Evolutionary conservation across 352 stramenopile genomes (phyloP).

Genomic region (Globisporangium spiculum): DNA sequence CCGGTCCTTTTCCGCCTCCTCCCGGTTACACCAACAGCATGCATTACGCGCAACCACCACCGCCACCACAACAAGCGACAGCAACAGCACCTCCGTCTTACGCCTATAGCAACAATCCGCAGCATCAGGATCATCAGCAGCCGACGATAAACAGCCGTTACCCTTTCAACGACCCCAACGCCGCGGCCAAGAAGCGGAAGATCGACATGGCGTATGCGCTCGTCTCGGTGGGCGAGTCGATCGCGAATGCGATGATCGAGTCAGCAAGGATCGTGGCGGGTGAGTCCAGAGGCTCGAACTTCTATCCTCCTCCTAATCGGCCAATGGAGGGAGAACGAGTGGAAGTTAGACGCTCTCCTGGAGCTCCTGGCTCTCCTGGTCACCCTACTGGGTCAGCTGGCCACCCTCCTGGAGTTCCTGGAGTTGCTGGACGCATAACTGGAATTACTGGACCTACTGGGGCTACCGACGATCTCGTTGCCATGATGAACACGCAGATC

Average conservation of each 20-base stretch:
- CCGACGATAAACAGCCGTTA: not conserved
- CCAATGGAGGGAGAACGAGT: not conserved
- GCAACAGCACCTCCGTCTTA: not conserved
- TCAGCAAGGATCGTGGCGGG: conserved; percentile 7
- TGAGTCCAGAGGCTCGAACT: not conserved
- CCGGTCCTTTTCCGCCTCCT: not conserved
- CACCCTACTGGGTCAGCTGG: no score
- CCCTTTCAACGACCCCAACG: not conserved
- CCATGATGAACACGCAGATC: conserved; percentile 4
- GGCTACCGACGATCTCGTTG: not conserved
- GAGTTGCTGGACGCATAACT: no score
- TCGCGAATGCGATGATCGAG: conserved; percentile 11
- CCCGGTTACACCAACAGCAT: not conserved
- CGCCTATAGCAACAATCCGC: not conserved
- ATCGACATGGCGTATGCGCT: conserved; percentile 10
- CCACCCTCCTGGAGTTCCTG: no score
- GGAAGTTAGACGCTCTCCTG: not conserved
- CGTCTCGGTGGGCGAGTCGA: not conserved
- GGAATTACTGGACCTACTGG: not conserved
- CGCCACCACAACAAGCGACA: not conserved
- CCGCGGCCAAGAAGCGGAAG: not conserved
- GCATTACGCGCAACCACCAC: not conserved
- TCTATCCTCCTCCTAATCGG: not conserved
- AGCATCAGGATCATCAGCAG: not conserved
- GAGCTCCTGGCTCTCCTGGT: no score